A percentile compares a stretch with the other conserved stretches of the same genome.
Conservation (phyloP, 768 basidiomycete genomes). For the Cystobasidium onofrii region DNA sequence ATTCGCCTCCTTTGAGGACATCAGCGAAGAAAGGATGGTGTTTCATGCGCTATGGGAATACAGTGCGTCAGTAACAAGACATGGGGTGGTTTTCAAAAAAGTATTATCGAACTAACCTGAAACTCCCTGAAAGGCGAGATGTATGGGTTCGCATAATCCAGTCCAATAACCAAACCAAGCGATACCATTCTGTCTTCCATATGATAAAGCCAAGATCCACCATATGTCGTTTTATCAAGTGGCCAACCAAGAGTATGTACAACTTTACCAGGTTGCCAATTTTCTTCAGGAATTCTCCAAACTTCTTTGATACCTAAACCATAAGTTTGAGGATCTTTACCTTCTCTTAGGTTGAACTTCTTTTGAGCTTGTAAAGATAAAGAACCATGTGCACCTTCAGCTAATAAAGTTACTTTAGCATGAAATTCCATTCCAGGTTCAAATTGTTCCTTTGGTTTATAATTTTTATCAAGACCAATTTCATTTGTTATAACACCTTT, state of each 20-base stretch:
- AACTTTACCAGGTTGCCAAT: conserved; percentile 68
- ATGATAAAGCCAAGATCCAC: conserved; percentile 91
- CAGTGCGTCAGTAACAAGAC: not conserved
- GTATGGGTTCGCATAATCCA: conserved; percentile 92
- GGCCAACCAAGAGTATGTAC: conserved; percentile 95
- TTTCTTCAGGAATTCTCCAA: conserved; percentile 70
- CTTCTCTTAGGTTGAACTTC: conserved; percentile 62
- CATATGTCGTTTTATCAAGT: conserved; percentile 63
- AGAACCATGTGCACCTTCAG: conserved; percentile 90
- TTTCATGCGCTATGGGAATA: conserved; percentile 64
- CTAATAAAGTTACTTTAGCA: conserved; percentile 81
- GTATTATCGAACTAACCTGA: conserved; percentile 69
- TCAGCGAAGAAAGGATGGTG: conserved; percentile 84
- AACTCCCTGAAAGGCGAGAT: conserved; percentile 85
- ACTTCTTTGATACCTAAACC: conserved; percentile 95
- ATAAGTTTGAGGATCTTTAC: conserved; percentile 82
- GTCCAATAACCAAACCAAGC: conserved; percentile 80
- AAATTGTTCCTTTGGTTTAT: conserved; percentile 71
- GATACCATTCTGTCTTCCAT: conserved; percentile 86
- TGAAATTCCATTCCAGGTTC: conserved; percentile 96
- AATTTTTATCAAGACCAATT: conserved; percentile 73
- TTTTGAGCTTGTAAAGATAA: conserved; percentile 70
- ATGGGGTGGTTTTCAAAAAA: too few relatives aligned
- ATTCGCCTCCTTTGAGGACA: conserved; percentile 66
- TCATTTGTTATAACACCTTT: conserved; percentile 84